These are phyloP conservation scores for Wallemia ichthyophaga DNA, from an alignment of 1,284 basidiomycete species.

Conservation along the genomic window DNA sequence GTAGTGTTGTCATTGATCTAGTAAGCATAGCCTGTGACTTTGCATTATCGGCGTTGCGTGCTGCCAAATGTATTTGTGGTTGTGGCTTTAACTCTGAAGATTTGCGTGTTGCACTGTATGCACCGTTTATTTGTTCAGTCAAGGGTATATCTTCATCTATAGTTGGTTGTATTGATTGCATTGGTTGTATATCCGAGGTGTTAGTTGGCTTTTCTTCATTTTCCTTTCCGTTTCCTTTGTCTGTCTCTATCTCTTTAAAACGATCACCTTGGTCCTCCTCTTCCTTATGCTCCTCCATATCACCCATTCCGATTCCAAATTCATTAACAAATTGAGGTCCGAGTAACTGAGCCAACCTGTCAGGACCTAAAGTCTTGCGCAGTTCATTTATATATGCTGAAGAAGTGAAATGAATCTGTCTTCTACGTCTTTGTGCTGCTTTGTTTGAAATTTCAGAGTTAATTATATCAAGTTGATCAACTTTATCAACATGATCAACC, in stretches of 20 bases:
- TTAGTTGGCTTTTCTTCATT: no score
- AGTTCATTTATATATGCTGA: not conserved
- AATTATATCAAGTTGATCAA: no score
- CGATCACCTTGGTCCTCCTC: not conserved
- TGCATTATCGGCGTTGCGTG: not conserved
- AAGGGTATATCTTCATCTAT: not conserved
- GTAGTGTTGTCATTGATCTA: not conserved
- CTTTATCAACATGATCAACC: not conserved
- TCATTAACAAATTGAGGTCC: not conserved
- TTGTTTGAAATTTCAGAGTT: not conserved
- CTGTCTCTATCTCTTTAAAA: no score
- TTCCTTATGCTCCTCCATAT: not conserved
- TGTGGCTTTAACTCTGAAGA: not conserved
- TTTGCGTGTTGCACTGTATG: not conserved
- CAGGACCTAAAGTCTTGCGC: not conserved
- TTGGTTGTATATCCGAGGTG: no score
- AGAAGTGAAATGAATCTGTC: not conserved
- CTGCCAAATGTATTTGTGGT: not conserved
- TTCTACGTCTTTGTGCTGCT: not conserved
- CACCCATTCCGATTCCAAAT: not conserved
- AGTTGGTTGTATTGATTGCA: no score
- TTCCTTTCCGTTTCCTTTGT: no score
- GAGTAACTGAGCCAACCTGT: not conserved
- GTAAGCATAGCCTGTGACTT: not conserved
- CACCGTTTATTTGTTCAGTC: not conserved